Base-by-base conservation (phyloP, 2,329 filamentous ascomycete genomes). In the Herpotrichia juniperi region DNA sequence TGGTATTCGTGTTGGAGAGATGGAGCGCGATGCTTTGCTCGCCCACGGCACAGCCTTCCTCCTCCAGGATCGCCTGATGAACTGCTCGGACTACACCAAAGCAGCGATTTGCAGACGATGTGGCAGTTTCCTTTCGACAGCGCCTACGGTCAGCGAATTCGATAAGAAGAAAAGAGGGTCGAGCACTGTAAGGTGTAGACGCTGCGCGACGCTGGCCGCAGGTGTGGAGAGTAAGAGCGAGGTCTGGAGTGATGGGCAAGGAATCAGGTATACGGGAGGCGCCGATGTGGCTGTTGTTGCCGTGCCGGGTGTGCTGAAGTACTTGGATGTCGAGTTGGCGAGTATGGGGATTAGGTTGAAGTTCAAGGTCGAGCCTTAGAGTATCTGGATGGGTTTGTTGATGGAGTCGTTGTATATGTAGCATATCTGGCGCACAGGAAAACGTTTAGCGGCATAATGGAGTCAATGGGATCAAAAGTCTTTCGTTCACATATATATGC, bases 1-100 rank as follows among this genome's bases (percentile, higher is more conserved):
- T 78, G 94, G 94, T 87, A 97, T 99, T 72, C 92, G 94, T 81
- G 93, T 99, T 25, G 94, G 94, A 76, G 94, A 99, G 77, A 99
- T 99, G 94, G 94, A 99, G 79, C 89, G 94, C 61, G 94, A 99
- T 74, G 91, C 93, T 3, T 81, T 99, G 19, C 84, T 99, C 51
- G 94, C 94, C 4, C 94, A 99, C 80, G 94, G 94, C 21, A 94
- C 93, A 2, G 93, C 93, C 3, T 97, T 96, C 79, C 77, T 99
- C 54, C 83, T 99, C 5, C 94, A 99, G 73, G 94, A 99, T 74
- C 89, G 94, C 52, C 81, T 99, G 54, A 87, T 99, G 80, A 97
- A 99, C 79, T 99, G 94, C 78, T 96, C 91, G 46, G 94, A 99
- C 75, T 96, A 96, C 73, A 87, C 88, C 24, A 87, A 88, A 57